Conservation (phyloP, 2,329 filamentous ascomycete genomes). For the Colletotrichum scovillei region DNA sequence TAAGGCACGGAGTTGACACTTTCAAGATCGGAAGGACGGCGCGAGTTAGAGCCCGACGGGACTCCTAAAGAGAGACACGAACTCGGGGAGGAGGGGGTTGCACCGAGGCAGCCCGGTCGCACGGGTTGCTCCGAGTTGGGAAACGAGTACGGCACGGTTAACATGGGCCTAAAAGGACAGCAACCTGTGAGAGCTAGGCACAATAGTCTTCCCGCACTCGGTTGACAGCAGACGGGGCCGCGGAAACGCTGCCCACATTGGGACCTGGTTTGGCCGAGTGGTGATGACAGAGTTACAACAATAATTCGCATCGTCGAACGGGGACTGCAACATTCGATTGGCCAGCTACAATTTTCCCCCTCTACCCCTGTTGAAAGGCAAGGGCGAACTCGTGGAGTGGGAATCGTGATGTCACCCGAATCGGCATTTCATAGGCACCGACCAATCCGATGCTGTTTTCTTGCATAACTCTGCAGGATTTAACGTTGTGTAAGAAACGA, state of each 20-base stretch:
- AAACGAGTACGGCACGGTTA: background rate
- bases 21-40: background rate
- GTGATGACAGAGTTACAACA: slow-evolving; percentile 11
- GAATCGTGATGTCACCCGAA: slow-evolving; percentile 32
- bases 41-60: background rate
- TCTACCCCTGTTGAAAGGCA: slow-evolving; percentile 1
- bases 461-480: slow-evolving; percentile 17
- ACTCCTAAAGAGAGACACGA: background rate
- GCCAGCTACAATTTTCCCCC: background rate
- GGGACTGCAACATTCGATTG: slow-evolving; percentile 6
- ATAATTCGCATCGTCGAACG: background rate
- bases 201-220: background rate
- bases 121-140: background rate
- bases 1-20: background rate
- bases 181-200: background rate
- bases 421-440: background rate
- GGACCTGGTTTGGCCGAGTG: background rate
- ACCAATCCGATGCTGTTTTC: slow-evolving; percentile 10
- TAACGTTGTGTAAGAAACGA: slow-evolving; percentile 8
- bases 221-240: background rate
- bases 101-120: background rate
- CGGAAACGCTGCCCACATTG: background rate
- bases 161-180: background rate
- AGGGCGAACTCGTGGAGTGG: background rate
- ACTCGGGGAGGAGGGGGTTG: background rate